Base-by-base conservation (phyloP, 2,329 filamentous ascomycete genomes). In the Orbilia quercus region DNA sequence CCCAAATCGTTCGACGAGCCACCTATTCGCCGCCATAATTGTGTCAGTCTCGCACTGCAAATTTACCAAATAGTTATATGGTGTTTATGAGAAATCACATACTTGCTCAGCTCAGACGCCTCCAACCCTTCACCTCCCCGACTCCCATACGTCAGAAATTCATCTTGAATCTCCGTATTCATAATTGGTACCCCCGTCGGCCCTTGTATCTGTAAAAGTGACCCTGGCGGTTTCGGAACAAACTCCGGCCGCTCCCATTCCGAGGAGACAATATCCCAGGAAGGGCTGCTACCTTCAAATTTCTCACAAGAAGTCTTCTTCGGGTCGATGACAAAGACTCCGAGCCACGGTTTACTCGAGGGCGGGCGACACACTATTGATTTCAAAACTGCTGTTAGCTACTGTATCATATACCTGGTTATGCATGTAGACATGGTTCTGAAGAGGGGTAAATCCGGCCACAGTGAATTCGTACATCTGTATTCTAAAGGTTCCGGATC, bases 341-440 rank as follows among this genome's bases (percentile, higher is more conserved):
- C 69, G 18, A 73, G 18, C 69, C 69, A 73, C 1, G 60, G 54
- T 54, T 66, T 22, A 18, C 60, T 40, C 7, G 23, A 44, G 7
- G 69, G 69, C 7, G 69, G 69, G n/a, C 69, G 53, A 22, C 69
- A 73, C 36, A 73, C 69, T 73, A 60, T 6, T 3, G 18, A 11
- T 51, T 11, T n/a, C 47, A 50, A 31, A 5, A 9, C 28, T 5
- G 28, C 9, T 14, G 18, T 40, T 23, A 40, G 36, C 9, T 40
- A 31, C 28, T 4, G n/a, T n/a, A n/a, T n/a, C n/a, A n/a, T n/a
- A n/a, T n/a, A n/a, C n/a, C n/a, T n/a, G n/a, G 4, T 31, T 5
- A 31, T 31, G 28, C 4, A 31, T 9, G 9, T 9, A 9, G 28
- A 31, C 9, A 31, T 31, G 5, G 28, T 31, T 31, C 9, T 31